Evolutionary conservation across 2,329 filamentous ascomycete genomes (phyloP), one percentile per base, ranked within the genome.

Genomic region (Diplodia mutila): DNA sequence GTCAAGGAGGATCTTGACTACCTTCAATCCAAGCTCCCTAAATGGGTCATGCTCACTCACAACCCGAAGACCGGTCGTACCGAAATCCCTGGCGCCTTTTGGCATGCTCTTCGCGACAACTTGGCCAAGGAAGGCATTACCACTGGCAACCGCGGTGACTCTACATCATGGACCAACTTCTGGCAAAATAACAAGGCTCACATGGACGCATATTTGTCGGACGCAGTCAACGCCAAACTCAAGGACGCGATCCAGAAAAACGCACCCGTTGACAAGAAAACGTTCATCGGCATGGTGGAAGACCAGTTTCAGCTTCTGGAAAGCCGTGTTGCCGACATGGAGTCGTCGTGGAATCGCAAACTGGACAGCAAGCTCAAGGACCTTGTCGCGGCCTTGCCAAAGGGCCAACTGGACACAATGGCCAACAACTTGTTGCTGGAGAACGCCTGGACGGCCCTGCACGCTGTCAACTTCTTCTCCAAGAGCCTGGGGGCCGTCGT

Each of bases 381-480:
- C 9, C 34, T 53, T 11, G 21, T 34, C 32, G 54, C 21, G 18
- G 16, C 42, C 16, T 16, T 67, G 54, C 54, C 46, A 8, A 53
- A 61, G 29, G 54, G 39, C 12, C 46, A 67, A 12, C 48, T 53
- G 16, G 46, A 42, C 55, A 42, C 48, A 48, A 49, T 66, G n/a
- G 51, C 64, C 11, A 66, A 51, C 53, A 39, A 2, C 12, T 12
- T 66, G 18, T 23, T 55, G 37, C 11, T 66, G 51, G 71, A 73
- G 42, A 78, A 77, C 61, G 54, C 65, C 11, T 74, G 78, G 49
- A 67, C 76, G 34, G 71, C 73, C 14, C 69, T 81, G 21, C 73
- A 74, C 51, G 74, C 77, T 52, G 81, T 93, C 78, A 97, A 97
- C 80, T 93, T 89, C 80, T 90, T 97, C 72, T 85, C 86, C 3